phyloP scores from a whole-genome alignment of 495 filamentous ascomycete genomes.

The Immersiella caudata region DNA sequence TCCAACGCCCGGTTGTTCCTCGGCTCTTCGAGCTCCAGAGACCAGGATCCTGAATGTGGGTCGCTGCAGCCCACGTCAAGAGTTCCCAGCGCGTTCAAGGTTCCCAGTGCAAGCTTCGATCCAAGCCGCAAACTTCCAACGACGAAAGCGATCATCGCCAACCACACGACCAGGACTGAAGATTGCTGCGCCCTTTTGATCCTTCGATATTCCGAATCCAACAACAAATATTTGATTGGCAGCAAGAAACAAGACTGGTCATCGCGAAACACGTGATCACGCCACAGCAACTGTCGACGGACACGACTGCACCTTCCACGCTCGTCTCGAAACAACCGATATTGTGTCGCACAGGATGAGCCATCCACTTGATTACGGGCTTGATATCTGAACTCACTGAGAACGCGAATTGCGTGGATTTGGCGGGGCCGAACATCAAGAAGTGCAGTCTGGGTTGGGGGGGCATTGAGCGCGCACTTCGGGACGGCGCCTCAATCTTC shows the following conservation, averaged over 20 bases:
- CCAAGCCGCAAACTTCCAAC: neutral
- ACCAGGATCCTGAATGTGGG: neutral
- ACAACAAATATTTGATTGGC: neutral
- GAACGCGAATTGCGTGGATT: neutral
- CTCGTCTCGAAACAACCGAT: neutral
- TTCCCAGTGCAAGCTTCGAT: constrained; percentile 6
- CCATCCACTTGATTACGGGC: neutral
- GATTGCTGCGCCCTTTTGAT: neutral
- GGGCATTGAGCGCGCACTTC: neutral
- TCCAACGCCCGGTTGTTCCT: neutral
- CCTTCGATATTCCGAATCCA: neutral
- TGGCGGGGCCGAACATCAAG: neutral
- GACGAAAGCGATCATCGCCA: neutral
- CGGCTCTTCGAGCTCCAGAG: neutral
- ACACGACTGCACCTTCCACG: neutral
- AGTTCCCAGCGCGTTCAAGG: too few relatives aligned
- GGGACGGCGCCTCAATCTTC: constrained; percentile 19
- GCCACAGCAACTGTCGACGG: neutral
- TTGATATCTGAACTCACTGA: constrained; percentile 5
- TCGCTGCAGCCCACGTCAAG: constrained; percentile 14
- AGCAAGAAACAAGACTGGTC: neutral
- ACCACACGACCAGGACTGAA: neutral
- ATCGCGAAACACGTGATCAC: neutral
- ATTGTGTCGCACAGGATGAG: constrained; percentile 32
- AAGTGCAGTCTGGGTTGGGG: neutral